Evolutionary conservation across 345 rosid species (phyloP), one percentile per base, ranked within the genome.

Genomic region (Citrus glauca): DNA sequence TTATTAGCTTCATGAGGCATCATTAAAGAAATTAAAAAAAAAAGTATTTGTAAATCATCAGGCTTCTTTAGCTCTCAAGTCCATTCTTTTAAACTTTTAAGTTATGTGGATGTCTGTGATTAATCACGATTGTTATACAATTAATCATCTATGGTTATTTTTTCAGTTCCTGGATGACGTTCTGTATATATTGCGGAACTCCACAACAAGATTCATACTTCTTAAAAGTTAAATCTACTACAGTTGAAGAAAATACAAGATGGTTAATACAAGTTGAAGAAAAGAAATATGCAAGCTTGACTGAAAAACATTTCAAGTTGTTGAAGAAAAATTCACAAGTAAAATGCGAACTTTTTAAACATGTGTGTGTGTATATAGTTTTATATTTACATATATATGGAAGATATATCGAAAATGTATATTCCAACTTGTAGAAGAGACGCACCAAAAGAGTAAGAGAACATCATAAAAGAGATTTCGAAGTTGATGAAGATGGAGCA

Each of bases 401-500:
- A 74, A 74, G 28, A 74, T 37, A 28, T 45, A 74, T 61, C 64
- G 27, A 62, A 22, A 35, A 42, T 63, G 45, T 63, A 20, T 74
- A 63, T 33, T 60, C 11, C 30, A 63, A 35, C 73, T 68, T 59
- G 17, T 27, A 62, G 19, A 66, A 66, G 27, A 35, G 48, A 24
- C 45, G 6, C 69, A 19, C 27, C 27, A 66, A 6, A 35, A 33
- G 1, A 38, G 57, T 4, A 35, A 38, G 20, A 56, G 33, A 73
- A 22, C 76, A 73, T 38, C 27, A 53, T 20, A 73, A 53, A 38
- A 73, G 37, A 37, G 37, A 60, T 38, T 14, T 24, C 1, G 14
- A 27, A 17, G 28, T 17, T 10, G 81, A 53, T 80, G 53, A 77
- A 42, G 79, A 78, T 14, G 85, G 61, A 22, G 84, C 80, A 53